Conservation (phyloP, 306 rosid genomes). For the cucumber (Cucumis sativus) region DNA sequence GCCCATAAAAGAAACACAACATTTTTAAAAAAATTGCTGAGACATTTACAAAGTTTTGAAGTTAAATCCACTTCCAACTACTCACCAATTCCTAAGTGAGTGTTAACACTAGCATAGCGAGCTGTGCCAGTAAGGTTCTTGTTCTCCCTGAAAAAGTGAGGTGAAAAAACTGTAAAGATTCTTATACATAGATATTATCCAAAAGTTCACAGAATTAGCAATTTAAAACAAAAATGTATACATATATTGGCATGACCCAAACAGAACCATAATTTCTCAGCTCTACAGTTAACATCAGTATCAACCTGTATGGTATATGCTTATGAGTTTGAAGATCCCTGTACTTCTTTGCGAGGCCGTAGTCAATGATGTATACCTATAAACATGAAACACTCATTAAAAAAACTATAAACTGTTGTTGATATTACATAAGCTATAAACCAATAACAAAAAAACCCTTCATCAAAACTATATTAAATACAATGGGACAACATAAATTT, state of each 20-base stretch:
- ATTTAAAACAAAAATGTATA: neutral
- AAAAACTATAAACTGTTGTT: conserved; percentile 3
- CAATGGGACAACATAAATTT: neutral
- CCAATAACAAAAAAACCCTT: neutral
- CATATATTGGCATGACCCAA: neutral
- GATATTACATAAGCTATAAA: neutral
- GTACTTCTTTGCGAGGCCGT: conserved; percentile 92
- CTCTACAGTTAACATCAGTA: neutral
- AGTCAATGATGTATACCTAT: conserved; percentile 90
- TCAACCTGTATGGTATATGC: conserved; percentile 93
- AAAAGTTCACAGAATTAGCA: neutral
- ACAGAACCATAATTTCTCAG: neutral
- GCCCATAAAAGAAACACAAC: conserved; percentile 18
- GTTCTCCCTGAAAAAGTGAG: conserved; percentile 53
- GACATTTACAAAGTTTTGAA: neutral
- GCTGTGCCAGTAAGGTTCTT: conserved; percentile 99
- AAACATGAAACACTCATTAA: conserved; percentile 1
- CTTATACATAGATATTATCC: neutral
- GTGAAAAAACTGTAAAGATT: neutral
- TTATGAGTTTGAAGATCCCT: conserved; percentile 96
- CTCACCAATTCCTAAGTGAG: conserved; percentile 99
- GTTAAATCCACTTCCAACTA: conserved; percentile 7
- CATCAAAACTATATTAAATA: neutral
- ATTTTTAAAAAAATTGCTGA: conserved; percentile 13
- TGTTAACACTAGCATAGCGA: conserved; percentile 98